Conservation (phyloP, 2,329 filamentous ascomycete genomes). For the Zasmidium citrigriseum region DNA sequence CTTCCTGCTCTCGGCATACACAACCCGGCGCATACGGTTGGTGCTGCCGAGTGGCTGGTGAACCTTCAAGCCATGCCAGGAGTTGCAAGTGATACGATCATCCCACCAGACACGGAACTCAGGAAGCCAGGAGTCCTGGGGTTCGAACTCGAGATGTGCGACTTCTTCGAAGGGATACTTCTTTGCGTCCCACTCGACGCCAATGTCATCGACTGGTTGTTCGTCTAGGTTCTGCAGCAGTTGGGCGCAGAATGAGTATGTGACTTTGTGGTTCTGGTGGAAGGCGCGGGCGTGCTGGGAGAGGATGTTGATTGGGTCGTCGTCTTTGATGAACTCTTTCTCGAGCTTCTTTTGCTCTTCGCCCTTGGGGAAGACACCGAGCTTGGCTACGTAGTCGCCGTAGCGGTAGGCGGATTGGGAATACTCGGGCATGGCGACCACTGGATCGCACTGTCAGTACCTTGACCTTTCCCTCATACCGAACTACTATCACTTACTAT, state of each 20-base stretch:
- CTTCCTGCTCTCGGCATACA: conserved; percentile 45
- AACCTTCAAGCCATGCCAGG: conserved; percentile 42
- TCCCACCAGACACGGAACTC: conserved; percentile 45
- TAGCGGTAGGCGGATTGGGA: conserved; percentile 39
- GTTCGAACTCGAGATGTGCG: conserved; percentile 41
- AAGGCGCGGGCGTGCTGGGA: conserved; percentile 35
- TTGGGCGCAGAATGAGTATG: conserved; percentile 37
- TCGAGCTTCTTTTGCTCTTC: conserved; percentile 32
- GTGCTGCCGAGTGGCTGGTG: conserved; percentile 43
- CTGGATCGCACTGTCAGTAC: conserved; percentile 11
- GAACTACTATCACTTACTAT: conserved; percentile 25
- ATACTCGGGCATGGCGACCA: conserved; percentile 38
- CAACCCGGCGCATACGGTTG: conserved; percentile 43
- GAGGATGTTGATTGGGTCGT: conserved; percentile 34
- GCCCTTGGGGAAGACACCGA: conserved; percentile 34
- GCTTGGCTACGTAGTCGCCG: conserved; percentile 37
- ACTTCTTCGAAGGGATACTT: conserved; percentile 37
- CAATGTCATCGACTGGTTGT: conserved; percentile 38
- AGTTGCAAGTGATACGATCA: conserved; percentile 41
- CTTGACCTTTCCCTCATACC: not conserved
- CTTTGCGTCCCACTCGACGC: conserved; percentile 34
- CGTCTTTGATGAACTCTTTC: conserved; percentile 28
- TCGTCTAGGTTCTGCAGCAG: conserved; percentile 36
- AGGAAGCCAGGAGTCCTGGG: conserved; percentile 43
- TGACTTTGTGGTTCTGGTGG: conserved; percentile 37